Evolutionary conservation across 2,329 filamentous ascomycete genomes (phyloP).

Genomic region (Phaeosphaeria sp.): DNA sequence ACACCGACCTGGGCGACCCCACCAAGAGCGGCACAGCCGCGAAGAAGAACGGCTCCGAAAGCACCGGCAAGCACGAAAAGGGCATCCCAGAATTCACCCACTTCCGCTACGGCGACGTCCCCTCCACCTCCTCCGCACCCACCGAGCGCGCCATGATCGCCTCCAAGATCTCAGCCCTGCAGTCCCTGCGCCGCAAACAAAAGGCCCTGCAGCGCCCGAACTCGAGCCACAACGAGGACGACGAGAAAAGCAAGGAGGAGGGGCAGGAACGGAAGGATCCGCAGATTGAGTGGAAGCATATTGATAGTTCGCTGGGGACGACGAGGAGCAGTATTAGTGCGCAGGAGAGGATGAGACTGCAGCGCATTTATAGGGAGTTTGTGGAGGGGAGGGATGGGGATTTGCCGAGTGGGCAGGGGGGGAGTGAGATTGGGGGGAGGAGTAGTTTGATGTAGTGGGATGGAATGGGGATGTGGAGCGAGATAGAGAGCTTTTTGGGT

Average conservation of each 20-base stretch:
- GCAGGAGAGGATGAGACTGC: slow-evolving; percentile 76
- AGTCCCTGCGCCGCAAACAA: slow-evolving; percentile 70
- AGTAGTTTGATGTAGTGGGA: slow-evolving; percentile 86
- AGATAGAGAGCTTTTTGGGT: too few species aligned
- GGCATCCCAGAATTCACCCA: slow-evolving; percentile 58
- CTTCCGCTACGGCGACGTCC: slow-evolving; percentile 76
- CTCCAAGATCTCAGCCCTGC: slow-evolving; percentile 82
- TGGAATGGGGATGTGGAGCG: neutral
- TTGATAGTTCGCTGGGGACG: slow-evolving; percentile 75
- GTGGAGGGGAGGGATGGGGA: slow-evolving; percentile 91
- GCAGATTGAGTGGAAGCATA: slow-evolving; percentile 82
- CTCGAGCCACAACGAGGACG: slow-evolving; percentile 22
- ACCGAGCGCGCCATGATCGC: slow-evolving; percentile 80
- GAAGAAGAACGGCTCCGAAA: slow-evolving; percentile 35
- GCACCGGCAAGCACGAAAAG: slow-evolving; percentile 23
- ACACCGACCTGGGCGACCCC: slow-evolving; percentile 51
- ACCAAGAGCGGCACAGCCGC: slow-evolving; percentile 33
- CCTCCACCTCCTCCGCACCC: slow-evolving; percentile 52
- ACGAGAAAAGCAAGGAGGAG: slow-evolving; percentile 22
- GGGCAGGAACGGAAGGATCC: slow-evolving; percentile 67
- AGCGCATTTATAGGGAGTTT: slow-evolving; percentile 90
- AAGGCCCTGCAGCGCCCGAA: slow-evolving; percentile 53
- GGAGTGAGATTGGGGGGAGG: slow-evolving; percentile 88
- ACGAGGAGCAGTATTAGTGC: slow-evolving; percentile 84
- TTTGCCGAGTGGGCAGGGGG: slow-evolving; percentile 91